Conservation (phyloP, 1,284 basidiomycete genomes). For the Ustilago vetiveriae region DNA sequence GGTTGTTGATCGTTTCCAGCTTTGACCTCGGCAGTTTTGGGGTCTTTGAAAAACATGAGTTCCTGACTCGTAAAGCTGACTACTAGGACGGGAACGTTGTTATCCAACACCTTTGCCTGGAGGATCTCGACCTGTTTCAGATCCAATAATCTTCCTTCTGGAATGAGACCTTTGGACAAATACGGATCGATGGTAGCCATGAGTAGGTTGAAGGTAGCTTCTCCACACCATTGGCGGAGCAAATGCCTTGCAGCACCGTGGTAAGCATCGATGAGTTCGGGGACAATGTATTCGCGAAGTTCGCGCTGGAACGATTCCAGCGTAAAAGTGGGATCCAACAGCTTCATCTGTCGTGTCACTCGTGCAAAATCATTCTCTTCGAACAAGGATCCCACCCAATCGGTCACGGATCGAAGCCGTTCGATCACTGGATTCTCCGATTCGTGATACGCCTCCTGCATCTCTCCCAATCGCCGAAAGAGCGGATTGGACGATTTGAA, state of each 20-base stretch:
- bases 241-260: conserved; percentile 85
- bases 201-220: conserved; percentile 89
- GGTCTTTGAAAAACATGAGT: conserved; percentile 88
- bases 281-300: conserved; percentile 94
- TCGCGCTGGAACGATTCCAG: conserved; percentile 89
- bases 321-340: conserved; percentile 85
- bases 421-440: conserved; percentile 91
- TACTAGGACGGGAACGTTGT: conserved; percentile 86
- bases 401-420: conserved; percentile 82
- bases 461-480: conserved; percentile 45
- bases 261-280: conserved; percentile 96
- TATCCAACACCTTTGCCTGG: conserved; percentile 73
- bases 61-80: conserved; percentile 94
- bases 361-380: conserved; percentile 98
- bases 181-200: conserved; percentile 98
- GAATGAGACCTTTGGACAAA: conserved; percentile 80
- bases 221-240: conserved; percentile 90
- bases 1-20: conserved; percentile 89
- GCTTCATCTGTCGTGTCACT: conserved; percentile 86
- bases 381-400: conserved; percentile 86
- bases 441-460: conserved; percentile 76
- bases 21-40: conserved; percentile 82
- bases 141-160: conserved; percentile 61
- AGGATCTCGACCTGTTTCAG: conserved; percentile 61
- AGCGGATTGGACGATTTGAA: conserved; percentile 60